Conservation (phyloP, 176 grass and related monocot species). For the Triticum urartu region DNA sequence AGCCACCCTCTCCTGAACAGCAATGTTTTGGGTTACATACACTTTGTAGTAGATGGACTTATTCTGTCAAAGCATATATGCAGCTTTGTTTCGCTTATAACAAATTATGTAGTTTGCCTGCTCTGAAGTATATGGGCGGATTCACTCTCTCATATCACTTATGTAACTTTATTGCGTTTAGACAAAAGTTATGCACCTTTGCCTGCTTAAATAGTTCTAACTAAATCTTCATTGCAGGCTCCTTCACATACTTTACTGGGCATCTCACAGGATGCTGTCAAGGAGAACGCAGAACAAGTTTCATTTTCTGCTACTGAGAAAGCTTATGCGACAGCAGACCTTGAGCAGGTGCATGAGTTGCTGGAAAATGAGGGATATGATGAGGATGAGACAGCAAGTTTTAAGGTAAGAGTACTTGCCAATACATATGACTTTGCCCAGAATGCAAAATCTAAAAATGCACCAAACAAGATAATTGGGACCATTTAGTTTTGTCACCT, state of each 20-base stretch:
- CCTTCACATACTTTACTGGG: slow-evolving; percentile 58
- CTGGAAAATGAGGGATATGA: slow-evolving; percentile 60
- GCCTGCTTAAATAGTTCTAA: slow-evolving; percentile 13
- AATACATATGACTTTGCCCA: neutral
- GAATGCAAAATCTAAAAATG: too few species aligned
- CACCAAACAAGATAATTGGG: too few species aligned
- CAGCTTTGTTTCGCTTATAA: neutral
- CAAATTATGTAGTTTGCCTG: neutral
- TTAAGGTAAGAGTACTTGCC: slow-evolving; percentile 51
- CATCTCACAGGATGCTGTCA: slow-evolving; percentile 31
- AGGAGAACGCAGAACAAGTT: slow-evolving; percentile 27
- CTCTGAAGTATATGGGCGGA: neutral
- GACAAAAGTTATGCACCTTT: neutral
- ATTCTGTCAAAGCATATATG: neutral
- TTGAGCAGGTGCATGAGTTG: slow-evolving; percentile 57
- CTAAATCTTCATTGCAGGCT: slow-evolving; percentile 44
- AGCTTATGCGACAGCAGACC: slow-evolving; percentile 62
- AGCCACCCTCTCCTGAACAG: too few species aligned
- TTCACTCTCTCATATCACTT: neutral
- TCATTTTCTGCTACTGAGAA: slow-evolving; percentile 53
- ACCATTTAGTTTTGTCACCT: neutral
- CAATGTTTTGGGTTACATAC: neutral
- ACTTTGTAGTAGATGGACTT: neutral
- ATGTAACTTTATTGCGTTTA: neutral
- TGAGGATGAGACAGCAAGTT: slow-evolving; percentile 53